A percentile compares a stretch with the other conserved stretches of the same genome.
Conservation (phyloP, 1,139 yeast genomes). For the Petasospora rhodanensis region DNA sequence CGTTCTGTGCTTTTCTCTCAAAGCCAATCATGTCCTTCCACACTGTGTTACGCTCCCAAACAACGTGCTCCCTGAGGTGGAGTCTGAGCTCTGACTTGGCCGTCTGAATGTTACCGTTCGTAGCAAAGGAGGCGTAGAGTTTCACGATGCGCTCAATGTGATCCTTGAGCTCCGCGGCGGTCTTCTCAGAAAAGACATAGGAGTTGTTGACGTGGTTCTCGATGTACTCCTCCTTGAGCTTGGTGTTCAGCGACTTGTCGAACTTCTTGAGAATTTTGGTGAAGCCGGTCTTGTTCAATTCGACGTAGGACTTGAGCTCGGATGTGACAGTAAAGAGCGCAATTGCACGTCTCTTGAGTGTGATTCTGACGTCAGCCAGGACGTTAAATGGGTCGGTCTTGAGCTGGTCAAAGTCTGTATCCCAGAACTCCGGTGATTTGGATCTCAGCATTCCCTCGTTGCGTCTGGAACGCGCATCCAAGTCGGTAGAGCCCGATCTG, state of each 20-base stretch:
- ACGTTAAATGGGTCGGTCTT: slow-evolving; percentile 28
- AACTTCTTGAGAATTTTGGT: slow-evolving; percentile 85
- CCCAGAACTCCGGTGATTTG: slow-evolving; percentile 26
- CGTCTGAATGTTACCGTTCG: slow-evolving; percentile 34
- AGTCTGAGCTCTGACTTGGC: slow-evolving; percentile 68
- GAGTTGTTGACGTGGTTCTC: slow-evolving; percentile 35
- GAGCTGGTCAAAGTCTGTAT: slow-evolving; percentile 24
- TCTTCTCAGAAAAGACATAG: slow-evolving; percentile 42
- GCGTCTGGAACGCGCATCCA: slow-evolving; percentile 16
- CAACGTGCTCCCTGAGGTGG: slow-evolving; percentile 84
- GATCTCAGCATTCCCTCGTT: slow-evolving; percentile 18
- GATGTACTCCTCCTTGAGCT: slow-evolving; percentile 50
- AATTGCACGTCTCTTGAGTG: slow-evolving; percentile 63
- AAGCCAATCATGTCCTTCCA: slow-evolving; percentile 95
- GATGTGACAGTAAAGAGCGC: slow-evolving; percentile 68
- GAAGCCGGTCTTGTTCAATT: slow-evolving; percentile 83
- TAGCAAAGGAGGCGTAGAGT: slow-evolving; percentile 43
- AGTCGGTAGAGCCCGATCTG: slow-evolving; percentile 19
- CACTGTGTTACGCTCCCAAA: slow-evolving; percentile 94
- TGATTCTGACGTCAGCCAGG: slow-evolving; percentile 51
- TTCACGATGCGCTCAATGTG: slow-evolving; percentile 43
- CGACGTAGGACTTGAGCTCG: slow-evolving; percentile 80
- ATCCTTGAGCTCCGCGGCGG: slow-evolving; percentile 39
- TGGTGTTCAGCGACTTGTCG: slow-evolving; percentile 71
- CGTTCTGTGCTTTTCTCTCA: slow-evolving; percentile 66